Base-by-base conservation (phyloP, 2,329 filamentous ascomycete species). In the Ceratocystis destructans region DNA sequence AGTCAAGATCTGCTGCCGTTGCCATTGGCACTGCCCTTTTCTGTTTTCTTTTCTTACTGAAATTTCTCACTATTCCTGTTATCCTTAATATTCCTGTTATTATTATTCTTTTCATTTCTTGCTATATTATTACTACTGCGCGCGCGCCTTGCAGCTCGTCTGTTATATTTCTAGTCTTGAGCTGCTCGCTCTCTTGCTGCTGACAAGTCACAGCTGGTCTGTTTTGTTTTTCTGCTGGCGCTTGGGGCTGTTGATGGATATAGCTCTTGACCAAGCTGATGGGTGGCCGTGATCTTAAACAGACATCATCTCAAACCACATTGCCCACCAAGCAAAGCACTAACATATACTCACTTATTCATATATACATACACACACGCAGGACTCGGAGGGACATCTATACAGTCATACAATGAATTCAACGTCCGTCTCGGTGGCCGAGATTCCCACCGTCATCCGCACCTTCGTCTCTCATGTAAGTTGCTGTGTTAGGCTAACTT, bases 401-500 rank as follows among this genome's bases (percentile, higher is more conserved):
- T 8, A n/a, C 48, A 53, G n/a, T 3, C 5, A 10, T n/a, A 37
- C 4, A 87, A 82, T 81, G 79, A 79, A 78, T 68, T 95, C 91
- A 20, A 82, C 93, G 48, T 86, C 88, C 15, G 87, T 97, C 68
- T 85, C 87, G 67, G 82, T 90, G 70, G 91, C 91, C 62, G 87
- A 96, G 65, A 90, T 91, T 69, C 93, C 94, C 12, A 91, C 89
- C 2, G 88, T 96, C 61, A 82, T 97, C 66, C 87, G 89, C 70
- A 96, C 93, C 15, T 86, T 93, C 69, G 80, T 97, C 71, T 87
- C 87, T 67, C 94, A 97, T 80, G 89, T 92, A 81, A 71, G 86
- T 25, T 17, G 28, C 45, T 17, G 22, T n/a, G 41, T 61, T 33
- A 62, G 41, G 15, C 37, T 53, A 55, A 50, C 44, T 48, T 20